Percentiles rank a stretch among this genome's conserved stretches.
Conservation (phyloP, 2,329 filamentous ascomycete species). For the Aspergillus neoniger region DNA sequence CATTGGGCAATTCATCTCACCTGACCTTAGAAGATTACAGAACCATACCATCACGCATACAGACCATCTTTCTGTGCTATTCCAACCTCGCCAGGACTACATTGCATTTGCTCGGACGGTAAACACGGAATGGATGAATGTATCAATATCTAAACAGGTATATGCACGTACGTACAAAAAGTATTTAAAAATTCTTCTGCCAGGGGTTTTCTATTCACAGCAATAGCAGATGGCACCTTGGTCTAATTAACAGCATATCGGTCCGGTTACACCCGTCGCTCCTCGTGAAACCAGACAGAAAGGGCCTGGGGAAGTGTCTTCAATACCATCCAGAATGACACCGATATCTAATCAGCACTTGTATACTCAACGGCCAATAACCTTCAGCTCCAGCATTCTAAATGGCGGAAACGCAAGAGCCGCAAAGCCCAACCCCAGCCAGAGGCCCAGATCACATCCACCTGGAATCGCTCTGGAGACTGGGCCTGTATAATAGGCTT, state of each 20-base stretch:
- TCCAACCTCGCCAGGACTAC: too few relatives aligned
- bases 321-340: neutral
- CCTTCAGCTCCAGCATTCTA: slow-evolving; percentile 35
- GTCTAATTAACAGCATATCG: neutral
- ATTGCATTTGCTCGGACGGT: too few relatives aligned
- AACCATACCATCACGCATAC: too few relatives aligned
- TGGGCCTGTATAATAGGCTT: slow-evolving; percentile 43
- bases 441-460: slow-evolving; percentile 41
- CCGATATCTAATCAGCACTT: neutral
- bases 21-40: too few relatives aligned
- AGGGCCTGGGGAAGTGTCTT: neutral
- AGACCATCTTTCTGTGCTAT: too few relatives aligned
- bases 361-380: slow-evolving; percentile 29
- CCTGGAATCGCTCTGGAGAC: slow-evolving; percentile 34
- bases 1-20: too few relatives aligned
- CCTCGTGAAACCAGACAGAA: neutral
- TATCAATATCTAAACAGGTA: too few relatives aligned
- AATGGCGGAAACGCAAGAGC: slow-evolving; percentile 38
- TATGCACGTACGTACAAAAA: too few relatives aligned
- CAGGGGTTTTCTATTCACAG: too few relatives aligned
- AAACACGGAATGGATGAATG: too few relatives aligned
- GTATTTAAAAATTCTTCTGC: too few relatives aligned
- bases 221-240: too few relatives aligned
- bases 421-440: slow-evolving; percentile 40
- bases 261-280: neutral